These are phyloP conservation scores for Plectosphaerella cucumerina DNA, from an alignment of 2,329 filamentous ascomycete genomes.

Conservation along the genomic window DNA sequence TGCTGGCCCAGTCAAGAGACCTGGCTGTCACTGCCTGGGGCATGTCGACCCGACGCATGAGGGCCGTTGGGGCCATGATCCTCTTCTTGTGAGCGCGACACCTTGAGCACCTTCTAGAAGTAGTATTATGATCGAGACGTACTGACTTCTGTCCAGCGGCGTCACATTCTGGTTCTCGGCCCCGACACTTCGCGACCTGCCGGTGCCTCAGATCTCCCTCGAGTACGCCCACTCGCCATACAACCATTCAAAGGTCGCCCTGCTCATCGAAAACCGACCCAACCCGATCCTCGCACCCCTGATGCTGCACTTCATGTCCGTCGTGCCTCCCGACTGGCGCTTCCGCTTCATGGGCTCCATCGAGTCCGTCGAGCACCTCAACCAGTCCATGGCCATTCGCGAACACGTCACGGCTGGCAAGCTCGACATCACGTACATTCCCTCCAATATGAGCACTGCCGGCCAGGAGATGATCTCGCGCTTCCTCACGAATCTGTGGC, in stretches of 20 bases:
- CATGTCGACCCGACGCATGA: constrained; percentile 28
- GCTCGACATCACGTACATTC: constrained; percentile 47
- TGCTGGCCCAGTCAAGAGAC: constrained; percentile 15
- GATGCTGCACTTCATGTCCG: constrained; percentile 51
- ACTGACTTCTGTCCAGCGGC: constrained; percentile 4
- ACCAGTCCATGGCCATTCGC: constrained; percentile 40
- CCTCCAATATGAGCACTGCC: constrained; percentile 44
- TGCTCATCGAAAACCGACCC: constrained; percentile 50
- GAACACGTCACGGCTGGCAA: constrained; percentile 38
- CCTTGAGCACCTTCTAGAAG: not conserved
- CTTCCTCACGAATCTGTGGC: constrained; percentile 47
- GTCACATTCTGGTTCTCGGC: constrained; percentile 15
- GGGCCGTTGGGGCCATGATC: constrained; percentile 20
- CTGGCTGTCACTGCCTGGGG: constrained; percentile 23
- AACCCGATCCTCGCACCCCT: constrained; percentile 46
- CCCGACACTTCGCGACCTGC: constrained; percentile 14
- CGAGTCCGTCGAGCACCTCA: constrained; percentile 39
- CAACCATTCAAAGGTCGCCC: constrained; percentile 49
- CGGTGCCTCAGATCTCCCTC: constrained; percentile 23
- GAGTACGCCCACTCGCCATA: constrained; percentile 31
- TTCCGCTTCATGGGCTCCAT: constrained; percentile 51
- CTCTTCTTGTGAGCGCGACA: constrained; percentile 25
- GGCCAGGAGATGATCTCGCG: constrained; percentile 48
- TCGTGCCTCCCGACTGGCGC: constrained; percentile 51
- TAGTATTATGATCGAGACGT: not conserved